phyloP scores from a whole-genome alignment of 495 filamentous ascomycete genomes.

The Xylaria telfairii region DNA sequence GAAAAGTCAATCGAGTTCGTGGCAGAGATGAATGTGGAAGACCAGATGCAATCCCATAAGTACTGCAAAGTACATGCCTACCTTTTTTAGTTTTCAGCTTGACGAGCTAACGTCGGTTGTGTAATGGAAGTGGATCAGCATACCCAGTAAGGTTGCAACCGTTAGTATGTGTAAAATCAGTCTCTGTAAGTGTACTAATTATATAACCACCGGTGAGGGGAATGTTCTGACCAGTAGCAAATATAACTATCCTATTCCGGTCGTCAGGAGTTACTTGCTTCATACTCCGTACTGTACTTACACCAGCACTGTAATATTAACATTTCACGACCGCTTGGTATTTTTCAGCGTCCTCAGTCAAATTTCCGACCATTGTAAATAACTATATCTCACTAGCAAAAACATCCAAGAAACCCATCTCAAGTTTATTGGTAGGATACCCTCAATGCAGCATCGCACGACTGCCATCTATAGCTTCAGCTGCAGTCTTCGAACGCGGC shows the following conservation, averaged over 20 bases:
- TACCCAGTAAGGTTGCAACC: background rate
- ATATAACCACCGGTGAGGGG: background rate
- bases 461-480: constrained; percentile 43
- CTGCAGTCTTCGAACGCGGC: constrained; percentile 40
- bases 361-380: background rate
- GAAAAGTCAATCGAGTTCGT: background rate
- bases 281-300: background rate
- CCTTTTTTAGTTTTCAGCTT: constrained; percentile 4
- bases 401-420: background rate
- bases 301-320: background rate
- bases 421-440: background rate
- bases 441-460: constrained; percentile 27
- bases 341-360: background rate
- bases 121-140: background rate
- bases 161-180: background rate
- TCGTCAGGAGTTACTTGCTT: background rate
- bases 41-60: background rate
- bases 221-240: background rate
- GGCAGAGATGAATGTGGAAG: background rate
- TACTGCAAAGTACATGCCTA: background rate
- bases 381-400: background rate
- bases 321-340: background rate
- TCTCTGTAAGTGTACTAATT: background rate
- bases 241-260: too few species aligned
- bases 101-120: background rate